A percentile compares a stretch with the other conserved stretches of the same genome.
These are phyloP conservation scores for Colletotrichum ledebouriae DNA, from an alignment of 2,329 filamentous ascomycete species.

Conservation along the genomic window DNA sequence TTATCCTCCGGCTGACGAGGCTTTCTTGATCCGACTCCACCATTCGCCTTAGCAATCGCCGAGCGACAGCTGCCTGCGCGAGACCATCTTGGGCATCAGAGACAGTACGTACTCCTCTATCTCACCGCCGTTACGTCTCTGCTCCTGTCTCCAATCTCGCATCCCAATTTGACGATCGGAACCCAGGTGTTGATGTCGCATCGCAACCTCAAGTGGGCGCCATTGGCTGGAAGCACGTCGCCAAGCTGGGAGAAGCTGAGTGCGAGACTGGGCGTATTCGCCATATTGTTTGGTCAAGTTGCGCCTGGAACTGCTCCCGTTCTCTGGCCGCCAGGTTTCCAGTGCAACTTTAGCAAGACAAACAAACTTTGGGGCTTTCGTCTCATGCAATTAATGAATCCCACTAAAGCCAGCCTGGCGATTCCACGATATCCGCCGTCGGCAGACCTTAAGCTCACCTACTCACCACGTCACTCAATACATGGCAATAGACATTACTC, in stretches of 20 bases:
- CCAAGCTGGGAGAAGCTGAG: conserved; percentile 9
- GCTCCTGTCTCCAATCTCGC: conserved; percentile 25
- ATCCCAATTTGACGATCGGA: conserved; percentile 18
- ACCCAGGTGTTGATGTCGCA: conserved; percentile 16
- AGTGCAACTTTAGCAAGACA: conserved; percentile 13
- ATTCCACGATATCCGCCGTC: background rate
- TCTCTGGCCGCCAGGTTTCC: no score
- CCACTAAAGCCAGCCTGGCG: background rate
- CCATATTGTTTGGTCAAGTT: background rate
- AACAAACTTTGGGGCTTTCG: conserved; percentile 8
- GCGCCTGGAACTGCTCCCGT: background rate
- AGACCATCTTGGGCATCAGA: conserved; percentile 5
- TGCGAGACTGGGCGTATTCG: conserved; percentile 17
- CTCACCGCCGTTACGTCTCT: conserved; percentile 37
- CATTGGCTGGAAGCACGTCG: conserved; percentile 6
- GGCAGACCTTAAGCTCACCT: conserved; percentile 10
- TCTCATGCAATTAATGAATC: background rate
- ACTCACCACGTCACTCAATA: conserved; percentile 20
- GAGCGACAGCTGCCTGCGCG: conserved; percentile 7
- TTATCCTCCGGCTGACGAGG: background rate
- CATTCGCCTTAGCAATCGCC: background rate
- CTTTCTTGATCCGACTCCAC: conserved; percentile 4
- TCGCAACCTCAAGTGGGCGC: background rate
- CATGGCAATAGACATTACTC: conserved; percentile 5
- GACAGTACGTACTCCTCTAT: conserved; percentile 19